Base-by-base conservation (phyloP, 202 grass and related monocot genomes). In the Digitaria exilis region DNA sequence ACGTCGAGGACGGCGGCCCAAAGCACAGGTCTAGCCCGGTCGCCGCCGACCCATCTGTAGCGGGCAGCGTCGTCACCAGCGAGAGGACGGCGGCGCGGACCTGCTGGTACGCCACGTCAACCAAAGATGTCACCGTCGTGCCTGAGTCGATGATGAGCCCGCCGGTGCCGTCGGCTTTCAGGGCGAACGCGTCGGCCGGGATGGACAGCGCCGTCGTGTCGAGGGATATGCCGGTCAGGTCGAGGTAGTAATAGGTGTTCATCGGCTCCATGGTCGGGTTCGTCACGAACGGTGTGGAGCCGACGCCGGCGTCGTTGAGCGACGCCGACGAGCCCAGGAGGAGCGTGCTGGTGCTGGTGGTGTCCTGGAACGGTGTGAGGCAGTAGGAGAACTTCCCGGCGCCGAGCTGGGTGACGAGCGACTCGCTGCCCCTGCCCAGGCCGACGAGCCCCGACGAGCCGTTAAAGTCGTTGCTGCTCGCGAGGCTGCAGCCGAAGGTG, bases 81-180 rank as follows among this genome's bases (percentile, higher is more conserved):
- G 84, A 81, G 28, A 56, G 2, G 6, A 97, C 49, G 2, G 77
- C 82, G 3, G 81, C 66, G 4, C 67, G 34, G 14, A 96, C 73
- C 0, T 25, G 55, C 42, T 81, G 60, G 71, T 89, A 96, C 0
- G 80, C 90, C 35, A 46, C 14, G 28, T 81, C 65, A 24, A 48
- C 34, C 2, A 96, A 65, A 0, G 3, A 25, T 10, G 93, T 93
- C 29, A 85, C 22, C 7, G 69, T 77, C 34, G 86, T 89, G 21
- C 88, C 93, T 21, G 93, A 91, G 80, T 96, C 93, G 52, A 96
- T 91, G 84, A 93, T 83, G 61, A 90, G 3, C 31, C 94, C 90
- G 24, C 88, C 90, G 29, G 73, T 60, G 63, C 88, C 88, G 57
- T 88, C 69, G 6, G 54, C 2, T 0, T 69, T 31, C 13, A 93